Evolutionary conservation across 2,329 filamentous ascomycete species (phyloP).

Genomic region (Scytalidium sp.): DNA sequence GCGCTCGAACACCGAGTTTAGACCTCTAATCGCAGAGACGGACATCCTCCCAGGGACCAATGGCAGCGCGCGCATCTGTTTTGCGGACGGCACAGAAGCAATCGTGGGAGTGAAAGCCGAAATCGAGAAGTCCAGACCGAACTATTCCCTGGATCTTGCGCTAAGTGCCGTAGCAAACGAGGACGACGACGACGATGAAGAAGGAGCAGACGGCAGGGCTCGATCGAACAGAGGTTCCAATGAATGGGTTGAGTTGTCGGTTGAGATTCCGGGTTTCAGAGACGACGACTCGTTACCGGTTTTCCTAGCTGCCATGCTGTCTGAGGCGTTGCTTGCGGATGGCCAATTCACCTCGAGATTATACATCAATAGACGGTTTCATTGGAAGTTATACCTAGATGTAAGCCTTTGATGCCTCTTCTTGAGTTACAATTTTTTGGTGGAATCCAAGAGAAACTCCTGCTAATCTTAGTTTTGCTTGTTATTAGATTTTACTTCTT

Average conservation of each 20-base stretch:
- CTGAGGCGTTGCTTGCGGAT: slow-evolving; percentile 77
- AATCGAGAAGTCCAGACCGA: slow-evolving; percentile 66
- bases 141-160: slow-evolving; percentile 21
- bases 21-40: slow-evolving; percentile 84
- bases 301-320: slow-evolving; percentile 84
- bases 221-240: slow-evolving; percentile 49
- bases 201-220: slow-evolving; percentile 37
- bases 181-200: slow-evolving; percentile 32
- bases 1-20: slow-evolving; percentile 79
- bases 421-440: too few relatives aligned
- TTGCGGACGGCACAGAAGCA: slow-evolving; percentile 92
- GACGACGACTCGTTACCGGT: slow-evolving; percentile 90
- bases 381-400: slow-evolving; percentile 96
- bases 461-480: too few relatives aligned
- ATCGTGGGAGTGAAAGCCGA: slow-evolving; percentile 95
- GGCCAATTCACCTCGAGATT: slow-evolving; percentile 68
- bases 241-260: slow-evolving; percentile 82
- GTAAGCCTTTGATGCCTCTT: too few relatives aligned
- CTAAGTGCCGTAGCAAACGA: slow-evolving; percentile 20
- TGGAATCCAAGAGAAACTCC: background rate
- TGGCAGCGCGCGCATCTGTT: slow-evolving; percentile 89
- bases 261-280: slow-evolving; percentile 86
- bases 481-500: slow-evolving; percentile 85
- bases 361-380: slow-evolving; percentile 86
- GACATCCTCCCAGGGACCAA: slow-evolving; percentile 87